Conservation (phyloP, 352 stramenopile genomes). For the Phytopythium aichiense region DNA sequence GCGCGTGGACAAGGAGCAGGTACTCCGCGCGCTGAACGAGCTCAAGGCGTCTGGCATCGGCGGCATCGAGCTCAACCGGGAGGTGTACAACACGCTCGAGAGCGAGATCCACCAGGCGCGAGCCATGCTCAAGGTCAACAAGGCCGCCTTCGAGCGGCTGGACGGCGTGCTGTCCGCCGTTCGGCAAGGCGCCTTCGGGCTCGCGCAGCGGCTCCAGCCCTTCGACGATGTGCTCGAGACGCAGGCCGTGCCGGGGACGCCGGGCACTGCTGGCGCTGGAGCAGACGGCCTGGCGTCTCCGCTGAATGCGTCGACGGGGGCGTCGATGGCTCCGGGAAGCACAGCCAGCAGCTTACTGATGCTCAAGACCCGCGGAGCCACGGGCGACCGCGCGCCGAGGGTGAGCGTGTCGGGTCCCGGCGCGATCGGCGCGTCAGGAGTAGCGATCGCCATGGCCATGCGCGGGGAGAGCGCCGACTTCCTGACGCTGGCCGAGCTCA, state of each 20-base stretch:
- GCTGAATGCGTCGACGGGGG: neutral
- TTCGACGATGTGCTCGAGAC: constrained; percentile 70
- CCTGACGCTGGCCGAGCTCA: constrained; percentile 59
- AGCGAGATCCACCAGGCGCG: constrained; percentile 74
- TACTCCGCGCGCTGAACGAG: constrained; percentile 58
- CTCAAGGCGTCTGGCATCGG: constrained; percentile 78
- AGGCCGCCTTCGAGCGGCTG: constrained; percentile 65
- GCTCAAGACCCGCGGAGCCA: neutral
- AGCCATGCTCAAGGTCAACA: constrained; percentile 70
- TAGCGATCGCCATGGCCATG: neutral
- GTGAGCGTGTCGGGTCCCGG: neutral
- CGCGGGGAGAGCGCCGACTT: constrained; percentile 44
- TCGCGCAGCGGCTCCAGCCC: constrained; percentile 56
- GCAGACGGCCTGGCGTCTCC: neutral
- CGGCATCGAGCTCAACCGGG: constrained; percentile 71
- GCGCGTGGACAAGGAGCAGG: constrained; percentile 63
- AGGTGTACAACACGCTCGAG: constrained; percentile 79
- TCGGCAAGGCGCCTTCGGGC: constrained; percentile 64
- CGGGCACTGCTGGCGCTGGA: neutral
- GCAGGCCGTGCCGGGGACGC: neutral
- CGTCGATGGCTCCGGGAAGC: neutral
- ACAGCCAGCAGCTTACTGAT: neutral
- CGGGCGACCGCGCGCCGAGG: neutral
- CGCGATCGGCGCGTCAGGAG: neutral
- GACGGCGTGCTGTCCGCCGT: constrained; percentile 73